Base-by-base conservation (phyloP, 306 rosid genomes). In the Fagus sylvatica region DNA sequence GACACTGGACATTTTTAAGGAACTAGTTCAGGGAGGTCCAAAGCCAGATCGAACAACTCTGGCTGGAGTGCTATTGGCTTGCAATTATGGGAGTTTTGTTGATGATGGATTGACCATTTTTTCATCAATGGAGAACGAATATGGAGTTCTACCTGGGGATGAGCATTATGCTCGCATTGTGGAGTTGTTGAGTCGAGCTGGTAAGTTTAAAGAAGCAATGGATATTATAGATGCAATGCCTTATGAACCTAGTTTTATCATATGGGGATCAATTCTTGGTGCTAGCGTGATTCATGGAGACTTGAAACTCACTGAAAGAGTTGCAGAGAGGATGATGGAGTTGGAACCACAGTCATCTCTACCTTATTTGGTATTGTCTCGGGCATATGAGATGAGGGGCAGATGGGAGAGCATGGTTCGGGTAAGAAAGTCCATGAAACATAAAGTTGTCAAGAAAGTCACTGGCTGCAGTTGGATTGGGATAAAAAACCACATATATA, bases 361-460 rank as follows among this genome's bases (percentile, higher is more conserved):
- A 46, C 98, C 96, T 42, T 89, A 89, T 83, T 41, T 81, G 64
- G 90, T 87, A 46, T 77, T 90, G 81, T 90, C 90, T 71, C 84
- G 66, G 54, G 87, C 84, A 54, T 94, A 89, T 85, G 85, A 80
- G 69, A 81, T 83, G 83, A 85, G 87, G 74, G 93, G 91, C 60
- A 80, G 72, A 80, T 94, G 98, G 98, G 96, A 94, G 87, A 87
- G 93, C 74, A 72, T 80, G 72, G 81, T 91, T 82, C 87, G 90
- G 42, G 83, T 85, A 69, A 90, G 85, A 71, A 88, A 87, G 69
- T 88, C 86, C 65, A 70, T 78, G 84, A 82, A 81, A 80, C 80
- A 57, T 54, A 85, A 74, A 74, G 78, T 77, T 28, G 42, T 74
- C 53, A 84, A 80, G 48, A 82, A 80, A 81, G 55, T 85, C 64